Conservation (phyloP, 495 filamentous ascomycete genomes). For the Sordaria brevicollis region DNA sequence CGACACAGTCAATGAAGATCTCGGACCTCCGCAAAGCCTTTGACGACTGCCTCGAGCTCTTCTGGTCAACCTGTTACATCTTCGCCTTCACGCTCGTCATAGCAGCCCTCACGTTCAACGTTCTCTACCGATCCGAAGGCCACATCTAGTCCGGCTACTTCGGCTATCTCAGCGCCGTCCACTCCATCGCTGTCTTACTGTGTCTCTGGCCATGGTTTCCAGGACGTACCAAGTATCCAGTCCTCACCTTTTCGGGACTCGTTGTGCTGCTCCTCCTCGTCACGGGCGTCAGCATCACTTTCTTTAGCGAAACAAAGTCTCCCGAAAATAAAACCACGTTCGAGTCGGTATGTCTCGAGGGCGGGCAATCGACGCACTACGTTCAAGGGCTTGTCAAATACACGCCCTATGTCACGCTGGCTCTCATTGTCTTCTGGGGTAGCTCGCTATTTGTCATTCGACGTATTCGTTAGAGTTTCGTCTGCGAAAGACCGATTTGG, state of each 20-base stretch:
- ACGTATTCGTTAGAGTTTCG: neutral
- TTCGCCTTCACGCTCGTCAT: neutral
- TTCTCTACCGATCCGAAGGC: neutral
- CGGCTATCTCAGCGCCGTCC: conserved; percentile 65
- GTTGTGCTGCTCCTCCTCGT: neutral
- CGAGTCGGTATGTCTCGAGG: neutral
- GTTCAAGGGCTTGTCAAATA: neutral
- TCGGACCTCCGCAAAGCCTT: neutral
- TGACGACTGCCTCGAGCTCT: neutral
- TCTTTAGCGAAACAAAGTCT: neutral
- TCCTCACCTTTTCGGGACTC: neutral
- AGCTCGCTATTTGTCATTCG: neutral
- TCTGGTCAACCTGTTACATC: neutral
- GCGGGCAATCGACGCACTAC: neutral
- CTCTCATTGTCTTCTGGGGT: neutral
- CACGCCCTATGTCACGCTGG: neutral
- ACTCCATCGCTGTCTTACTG: conserved; percentile 64
- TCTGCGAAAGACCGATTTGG: neutral
- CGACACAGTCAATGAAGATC: neutral
- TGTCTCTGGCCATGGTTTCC: neutral
- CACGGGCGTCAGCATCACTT: neutral
- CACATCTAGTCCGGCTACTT: conserved; percentile 48
- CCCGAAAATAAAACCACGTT: neutral
- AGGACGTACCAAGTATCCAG: neutral
- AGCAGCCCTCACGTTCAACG: neutral